Evolutionary conservation across 2,329 filamentous ascomycete genomes (phyloP), one percentile per base, ranked within the genome.

Genomic region (Pseudogymnoascus sp.): DNA sequence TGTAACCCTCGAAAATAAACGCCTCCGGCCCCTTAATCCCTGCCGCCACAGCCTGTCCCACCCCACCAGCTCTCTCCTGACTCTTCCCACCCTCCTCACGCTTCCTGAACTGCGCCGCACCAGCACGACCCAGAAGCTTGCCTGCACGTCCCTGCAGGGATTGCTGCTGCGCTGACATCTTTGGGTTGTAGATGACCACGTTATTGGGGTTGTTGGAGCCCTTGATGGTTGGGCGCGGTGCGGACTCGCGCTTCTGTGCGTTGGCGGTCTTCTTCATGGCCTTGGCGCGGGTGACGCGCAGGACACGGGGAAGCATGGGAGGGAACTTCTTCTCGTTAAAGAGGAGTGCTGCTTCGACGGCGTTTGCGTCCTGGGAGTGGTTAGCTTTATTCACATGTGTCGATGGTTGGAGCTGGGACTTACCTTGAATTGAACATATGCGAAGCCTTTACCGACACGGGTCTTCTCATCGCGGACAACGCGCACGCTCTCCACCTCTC

Each of bases 381-480:
- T 71, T 66, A 71, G 68, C 59, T 40, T 52, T 52, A 59, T 37
- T 37, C 28, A 62, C 12, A 18, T 25, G 38, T 25, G 59, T 16
- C 16, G 61, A 62, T 23, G 33, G 59, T 16, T 8, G 28, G 14
- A 43, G 31, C 25, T 3, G 59, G 35, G 49, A 75, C 79, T 78
- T 70, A 87, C 85, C 71, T 88, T 85, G 76, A 99, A 99, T 73
- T 99, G 95, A 14, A 99, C 93, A 71, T 99, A 99, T 65, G 96
- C 96, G 72, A 99, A 91, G 4, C 95, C 95, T 74, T 99, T 99
- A 71, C 95, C 92, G 31, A 99, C 91, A 59, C 96, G 86, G 6
- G 96, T 99, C 68, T 89, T 88, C 66, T 90, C 81, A 72, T 99
- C 95, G 62, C 95, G 87, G 60, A 97, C 85, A 18, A 99, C 92